Conservation (phyloP, 805 yeast genomes). For the Yarrowia porcina region DNA sequence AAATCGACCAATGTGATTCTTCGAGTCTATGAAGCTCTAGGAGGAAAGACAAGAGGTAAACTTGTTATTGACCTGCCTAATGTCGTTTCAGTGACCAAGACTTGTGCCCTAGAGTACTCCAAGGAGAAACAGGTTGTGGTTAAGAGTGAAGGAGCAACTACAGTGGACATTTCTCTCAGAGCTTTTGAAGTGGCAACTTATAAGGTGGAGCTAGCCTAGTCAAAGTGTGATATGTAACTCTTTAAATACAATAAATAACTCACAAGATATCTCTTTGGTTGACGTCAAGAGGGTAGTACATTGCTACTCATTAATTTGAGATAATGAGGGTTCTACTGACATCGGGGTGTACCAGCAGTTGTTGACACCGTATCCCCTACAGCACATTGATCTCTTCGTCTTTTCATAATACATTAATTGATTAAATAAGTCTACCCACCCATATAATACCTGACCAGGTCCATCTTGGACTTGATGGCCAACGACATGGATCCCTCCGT, state of each 20-base stretch:
- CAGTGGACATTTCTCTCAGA: constrained; percentile 17
- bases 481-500: neutral
- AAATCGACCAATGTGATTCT: constrained; percentile 54
- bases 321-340: no score
- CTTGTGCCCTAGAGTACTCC: constrained; percentile 16
- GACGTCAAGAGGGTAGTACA: no score
- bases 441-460: constrained; percentile 11
- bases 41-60: constrained; percentile 63
- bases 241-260: no score
- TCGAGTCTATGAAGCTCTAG: constrained; percentile 82
- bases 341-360: no score
- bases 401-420: no score
- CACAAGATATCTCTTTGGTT: no score
- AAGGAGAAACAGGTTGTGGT: constrained; percentile 27
- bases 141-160: neutral
- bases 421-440: neutral
- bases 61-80: constrained; percentile 2
- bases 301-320: no score
- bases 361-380: no score
- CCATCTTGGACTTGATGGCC: constrained; percentile 6
- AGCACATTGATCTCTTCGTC: no score
- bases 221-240: neutral
- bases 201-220: constrained; percentile 1
- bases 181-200: constrained; percentile 26
- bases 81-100: constrained; percentile 13